Evolutionary conservation across 805 yeast genomes (phyloP), one percentile per base, ranked within the genome.

Genomic region (Saccharomycopsis fermentans): DNA sequence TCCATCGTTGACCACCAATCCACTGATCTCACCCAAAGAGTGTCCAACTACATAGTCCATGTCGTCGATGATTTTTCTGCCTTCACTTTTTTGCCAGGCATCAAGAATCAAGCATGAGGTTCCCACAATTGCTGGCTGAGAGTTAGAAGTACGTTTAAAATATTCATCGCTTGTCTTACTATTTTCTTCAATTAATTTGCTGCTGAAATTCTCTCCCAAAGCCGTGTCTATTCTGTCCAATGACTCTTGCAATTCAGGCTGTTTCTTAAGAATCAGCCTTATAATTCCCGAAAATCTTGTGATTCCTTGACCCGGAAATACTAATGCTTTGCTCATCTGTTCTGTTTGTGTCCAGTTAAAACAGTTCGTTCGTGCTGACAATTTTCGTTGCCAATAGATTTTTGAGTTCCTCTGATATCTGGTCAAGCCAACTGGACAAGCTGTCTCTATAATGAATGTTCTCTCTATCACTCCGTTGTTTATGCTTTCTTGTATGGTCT

Each of bases 271-370:
- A 32, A 56, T 36, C 58, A 19, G 21, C 14, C 36, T 51, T 24
- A 59, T 52, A 52, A 58, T 56, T 21, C 26, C 37, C 14, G 48
- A 32, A 24, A 61, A 61, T 29, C 35, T 35, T n/a, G 62, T 57
- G n/a, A 54, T 34, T 50, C 63, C 63, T 19, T 61, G 63, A 2
- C 63, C 63, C 3, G 63, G 63, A 17, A 58, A 34, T 12, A 61
- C 52, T 14, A 61, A 43, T 11, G 57, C 59, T 34, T 50, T 56
- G 29, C 40, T 58, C 61, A 58, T 60, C 26, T 43, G 16, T 21
- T 60, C 8, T 43, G 3, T 21, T 11, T 43, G n/a, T 43, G 17
- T 43, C 14, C 24, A 43, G 16, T 43, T 43, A 6, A n/a, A 39
- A 39, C 24, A 12, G 24, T 5, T 39, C 2, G 43, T 16, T 14